phyloP scores from a whole-genome alignment of 2,329 filamentous ascomycete species.

The Epichloe scottii region DNA sequence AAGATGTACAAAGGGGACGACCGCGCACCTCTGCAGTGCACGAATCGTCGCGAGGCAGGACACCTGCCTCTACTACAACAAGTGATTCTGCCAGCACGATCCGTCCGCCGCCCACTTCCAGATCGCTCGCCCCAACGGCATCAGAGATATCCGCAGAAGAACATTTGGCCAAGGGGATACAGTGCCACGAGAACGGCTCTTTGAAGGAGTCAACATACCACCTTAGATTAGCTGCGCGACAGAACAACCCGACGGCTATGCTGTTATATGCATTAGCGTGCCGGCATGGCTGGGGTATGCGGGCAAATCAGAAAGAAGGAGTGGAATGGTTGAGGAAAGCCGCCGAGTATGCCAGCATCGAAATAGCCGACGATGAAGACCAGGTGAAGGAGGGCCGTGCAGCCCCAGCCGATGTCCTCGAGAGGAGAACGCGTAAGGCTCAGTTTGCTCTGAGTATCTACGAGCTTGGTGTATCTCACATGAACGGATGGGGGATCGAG shows the following conservation, averaged over 20 bases:
- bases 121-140: conserved; percentile 39
- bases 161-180: conserved; percentile 80
- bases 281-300: conserved; percentile 95
- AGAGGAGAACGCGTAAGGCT: conserved; percentile 73
- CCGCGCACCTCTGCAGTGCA: conserved; percentile 24
- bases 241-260: conserved; percentile 86
- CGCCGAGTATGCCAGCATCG: conserved; percentile 68
- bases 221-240: conserved; percentile 73
- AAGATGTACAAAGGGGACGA: conserved; percentile 37
- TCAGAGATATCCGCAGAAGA: conserved; percentile 72
- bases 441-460: conserved; percentile 95
- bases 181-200: conserved; percentile 76
- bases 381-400: conserved; percentile 48
- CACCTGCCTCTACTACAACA: conserved; percentile 35
- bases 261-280: conserved; percentile 90
- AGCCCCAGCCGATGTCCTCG: conserved; percentile 42
- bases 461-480: conserved; percentile 88
- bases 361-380: conserved; percentile 73
- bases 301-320: conserved; percentile 77
- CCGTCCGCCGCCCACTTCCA: conserved; percentile 25
- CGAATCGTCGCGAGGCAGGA: conserved; percentile 28
- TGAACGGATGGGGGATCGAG: conserved; percentile 96
- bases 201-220: conserved; percentile 95
- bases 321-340: conserved; percentile 88
- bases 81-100: conserved; percentile 45